Evolutionary conservation across 2,329 filamentous ascomycete genomes (phyloP).

Genomic region (Sarocladiaceae sp.): DNA sequence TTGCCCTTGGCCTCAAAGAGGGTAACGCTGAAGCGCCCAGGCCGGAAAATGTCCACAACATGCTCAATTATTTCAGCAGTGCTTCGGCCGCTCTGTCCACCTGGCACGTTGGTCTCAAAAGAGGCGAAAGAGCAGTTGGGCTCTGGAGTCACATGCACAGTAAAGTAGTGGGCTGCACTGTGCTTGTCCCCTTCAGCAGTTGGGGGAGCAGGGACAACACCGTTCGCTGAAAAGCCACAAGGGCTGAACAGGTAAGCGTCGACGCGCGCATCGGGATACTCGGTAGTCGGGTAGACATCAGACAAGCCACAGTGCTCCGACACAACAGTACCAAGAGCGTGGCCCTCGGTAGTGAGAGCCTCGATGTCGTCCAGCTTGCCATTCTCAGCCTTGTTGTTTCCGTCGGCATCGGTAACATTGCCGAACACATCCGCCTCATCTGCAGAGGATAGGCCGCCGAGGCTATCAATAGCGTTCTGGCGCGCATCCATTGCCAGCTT

Average conservation of each 20-base stretch:
- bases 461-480: slow-evolving; percentile 50
- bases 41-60: slow-evolving; percentile 92
- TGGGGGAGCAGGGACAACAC: slow-evolving; percentile 75
- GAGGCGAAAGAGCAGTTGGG: slow-evolving; percentile 95
- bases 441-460: slow-evolving; percentile 50
- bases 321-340: slow-evolving; percentile 86
- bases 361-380: slow-evolving; percentile 55
- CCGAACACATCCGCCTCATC: slow-evolving; percentile 79
- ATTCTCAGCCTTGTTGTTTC: slow-evolving; percentile 8
- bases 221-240: slow-evolving; percentile 96
- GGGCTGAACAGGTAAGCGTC: slow-evolving; percentile 96
- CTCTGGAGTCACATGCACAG: slow-evolving; percentile 95
- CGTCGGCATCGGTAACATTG: slow-evolving; percentile 54
- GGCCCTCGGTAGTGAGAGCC: slow-evolving; percentile 84
- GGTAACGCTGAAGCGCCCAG: slow-evolving; percentile 95
- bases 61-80: slow-evolving; percentile 89
- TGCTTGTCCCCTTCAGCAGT: slow-evolving; percentile 32
- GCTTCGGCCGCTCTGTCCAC: slow-evolving; percentile 77
- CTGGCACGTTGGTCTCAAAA: slow-evolving; percentile 96
- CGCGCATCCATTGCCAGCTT: slow-evolving; percentile 65
- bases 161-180: slow-evolving; percentile 81
- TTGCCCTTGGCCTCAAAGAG: slow-evolving; percentile 81
- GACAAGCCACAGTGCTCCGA: slow-evolving; percentile 85
- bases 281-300: slow-evolving; percentile 76
- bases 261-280: slow-evolving; percentile 87